These are phyloP conservation scores for Lathyrus aphaca DNA, from an alignment of 306 rosid species.

Conservation along the genomic window DNA sequence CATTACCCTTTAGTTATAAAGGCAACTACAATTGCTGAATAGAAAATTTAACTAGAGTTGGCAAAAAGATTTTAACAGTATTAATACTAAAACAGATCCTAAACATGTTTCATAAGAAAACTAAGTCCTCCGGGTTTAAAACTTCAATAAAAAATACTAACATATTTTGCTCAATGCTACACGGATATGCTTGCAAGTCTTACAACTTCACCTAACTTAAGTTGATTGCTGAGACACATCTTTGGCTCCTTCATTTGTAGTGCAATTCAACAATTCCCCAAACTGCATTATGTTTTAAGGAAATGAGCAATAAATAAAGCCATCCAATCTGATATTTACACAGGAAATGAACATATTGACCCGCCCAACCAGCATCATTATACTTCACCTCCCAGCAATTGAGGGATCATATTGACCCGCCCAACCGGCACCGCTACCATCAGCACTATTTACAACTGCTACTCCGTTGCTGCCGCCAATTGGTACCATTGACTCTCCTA, in stretches of 20 bases:
- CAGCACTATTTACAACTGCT: conserved; percentile 35
- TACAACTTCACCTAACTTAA: conserved; percentile 17
- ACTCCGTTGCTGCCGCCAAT: conserved; percentile 51
- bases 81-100: background rate
- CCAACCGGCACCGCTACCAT: conserved; percentile 39
- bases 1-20: background rate
- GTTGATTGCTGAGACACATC: conserved; percentile 16
- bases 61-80: background rate
- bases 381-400: conserved; percentile 42
- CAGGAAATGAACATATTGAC: conserved; percentile 44
- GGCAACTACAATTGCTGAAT: background rate
- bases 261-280: conserved; percentile 37
- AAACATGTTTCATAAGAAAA: conserved; percentile 9
- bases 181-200: conserved; percentile 10
- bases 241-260: conserved; percentile 26
- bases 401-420: conserved; percentile 54
- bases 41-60: background rate
- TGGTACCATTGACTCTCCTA: conserved; percentile 46
- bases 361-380: conserved; percentile 40
- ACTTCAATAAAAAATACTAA: background rate
- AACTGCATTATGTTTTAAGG: conserved; percentile 7
- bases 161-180: background rate
- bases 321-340: conserved; percentile 19
- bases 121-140: background rate
- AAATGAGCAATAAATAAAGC: conserved; percentile 15